Evolutionary conservation across 2,329 filamentous ascomycete genomes (phyloP).

Genomic region (Fusarium nanum): DNA sequence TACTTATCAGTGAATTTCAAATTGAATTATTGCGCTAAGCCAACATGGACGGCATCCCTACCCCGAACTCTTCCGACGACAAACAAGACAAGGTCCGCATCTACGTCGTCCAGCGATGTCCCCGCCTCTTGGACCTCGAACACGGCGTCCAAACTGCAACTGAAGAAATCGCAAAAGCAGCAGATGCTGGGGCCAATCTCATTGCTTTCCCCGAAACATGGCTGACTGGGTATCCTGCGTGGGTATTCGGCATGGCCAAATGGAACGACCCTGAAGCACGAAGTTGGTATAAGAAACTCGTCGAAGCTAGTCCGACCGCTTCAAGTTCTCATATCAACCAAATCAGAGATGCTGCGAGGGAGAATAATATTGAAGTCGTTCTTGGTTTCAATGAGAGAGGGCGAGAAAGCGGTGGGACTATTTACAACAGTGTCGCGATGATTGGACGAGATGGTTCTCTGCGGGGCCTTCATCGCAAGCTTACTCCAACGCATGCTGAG

Average conservation of each 20-base stretch:
- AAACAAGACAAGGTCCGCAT: background rate
- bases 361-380: background rate
- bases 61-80: background rate
- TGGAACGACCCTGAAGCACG: background rate
- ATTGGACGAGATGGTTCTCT: background rate
- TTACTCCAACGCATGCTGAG: background rate
- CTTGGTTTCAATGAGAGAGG: background rate
- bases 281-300: background rate
- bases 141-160: background rate
- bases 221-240: background rate
- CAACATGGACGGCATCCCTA: background rate
- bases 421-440: background rate
- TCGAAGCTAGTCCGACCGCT: background rate
- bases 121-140: background rate
- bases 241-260: background rate
- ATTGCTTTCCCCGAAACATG: background rate
- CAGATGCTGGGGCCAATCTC: background rate
- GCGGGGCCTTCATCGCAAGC: background rate
- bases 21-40: background rate
- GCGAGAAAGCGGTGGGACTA: background rate
- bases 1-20: accelerated
- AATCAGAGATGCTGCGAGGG: background rate
- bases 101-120: background rate
- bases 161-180: background rate
- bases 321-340: background rate